Base-by-base conservation (phyloP, 108 stramenopile genomes). In the Nannochloropsis gaditana region DNA sequence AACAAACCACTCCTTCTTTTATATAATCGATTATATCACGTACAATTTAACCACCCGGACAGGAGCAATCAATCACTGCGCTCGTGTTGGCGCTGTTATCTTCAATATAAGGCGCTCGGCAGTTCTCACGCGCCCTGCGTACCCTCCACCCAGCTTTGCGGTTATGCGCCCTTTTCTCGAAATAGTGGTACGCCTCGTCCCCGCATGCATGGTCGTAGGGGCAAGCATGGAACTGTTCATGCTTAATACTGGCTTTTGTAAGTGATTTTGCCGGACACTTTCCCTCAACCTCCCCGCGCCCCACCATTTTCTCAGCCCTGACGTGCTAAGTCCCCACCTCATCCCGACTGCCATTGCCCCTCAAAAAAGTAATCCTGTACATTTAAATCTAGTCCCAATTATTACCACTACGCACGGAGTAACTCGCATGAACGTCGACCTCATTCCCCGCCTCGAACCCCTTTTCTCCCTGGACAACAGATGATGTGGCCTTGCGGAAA, bases 221-320 rank as follows among this genome's bases (percentile, higher is more conserved):
- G 59, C 59, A 73, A n/a, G 59, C 59, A 73, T 73, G 59, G 59
- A 73, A 73, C 59, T 73, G 15, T 73, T 73, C 59, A 73, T 73
- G 59, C 59, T 73, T 6, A 73, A 73, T 6, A 73, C 59, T 73
- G 59, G 59, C 8, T 73, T 73, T n/a, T 73, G 59, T 73, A 6
- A 73, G 59, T 73, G 59, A 15, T 73, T 31, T 31, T 31, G 31
- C 31, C 1, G 31, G 31, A 31, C 31, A 31, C 31, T 31, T 31
- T 31, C 31, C 31, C 31, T 31, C 31, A 31, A 31, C 31, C 31
- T 31, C 31, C 31, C 31, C 31, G 31, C 31, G 31, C 31, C 31
- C 31, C 31, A 31, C 31, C 31, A 31, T 31, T 31, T 31, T 31
- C 31, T 31, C 31, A 31, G 31, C 59, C 59, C 59, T 73, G 59